phyloP scores from a whole-genome alignment of 2,329 filamentous ascomycete species.

The Chaetoscypha palmicola region DNA sequence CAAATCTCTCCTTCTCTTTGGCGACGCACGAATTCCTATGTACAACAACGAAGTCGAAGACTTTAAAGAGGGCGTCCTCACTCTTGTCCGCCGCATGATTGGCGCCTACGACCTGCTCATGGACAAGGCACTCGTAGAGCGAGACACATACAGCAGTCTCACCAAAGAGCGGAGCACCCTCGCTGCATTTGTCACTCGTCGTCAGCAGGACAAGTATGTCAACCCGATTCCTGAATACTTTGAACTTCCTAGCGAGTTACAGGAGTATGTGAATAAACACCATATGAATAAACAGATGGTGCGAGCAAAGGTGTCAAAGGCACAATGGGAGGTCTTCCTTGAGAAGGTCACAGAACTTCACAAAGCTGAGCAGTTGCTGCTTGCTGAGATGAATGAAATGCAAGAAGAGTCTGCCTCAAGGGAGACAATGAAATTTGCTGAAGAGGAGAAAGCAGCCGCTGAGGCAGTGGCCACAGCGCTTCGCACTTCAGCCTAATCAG shows the following conservation, averaged over 20 bases:
- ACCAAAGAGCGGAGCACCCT: conserved; percentile 29
- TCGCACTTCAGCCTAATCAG: no score
- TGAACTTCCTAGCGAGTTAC: neutral
- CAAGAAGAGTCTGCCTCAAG: no score
- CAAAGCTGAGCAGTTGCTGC: no score
- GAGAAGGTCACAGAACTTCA: neutral
- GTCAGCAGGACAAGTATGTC: conserved; percentile 13
- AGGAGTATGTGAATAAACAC: neutral
- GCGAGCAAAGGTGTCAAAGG: neutral
- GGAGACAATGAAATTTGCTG: conserved; percentile 4
- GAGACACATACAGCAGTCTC: conserved; percentile 20
- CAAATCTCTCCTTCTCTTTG: conserved; percentile 22
- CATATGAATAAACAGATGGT: neutral
- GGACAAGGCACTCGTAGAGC: conserved; percentile 22
- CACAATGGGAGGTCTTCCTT: neutral
- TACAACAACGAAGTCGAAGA: conserved; percentile 1
- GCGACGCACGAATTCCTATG: conserved; percentile 8
- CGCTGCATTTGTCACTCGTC: conserved; percentile 32
- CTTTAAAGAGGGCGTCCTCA: conserved; percentile 15
- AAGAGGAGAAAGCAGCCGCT: conserved; percentile 2
- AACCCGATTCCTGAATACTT: neutral
- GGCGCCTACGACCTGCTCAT: conserved; percentile 30
- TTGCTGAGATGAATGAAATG: no score
- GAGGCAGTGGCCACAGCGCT: no score
- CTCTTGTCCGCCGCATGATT: conserved; percentile 29